Conservation (phyloP, 768 basidiomycete species). For the Amanita exitialis region DNA sequence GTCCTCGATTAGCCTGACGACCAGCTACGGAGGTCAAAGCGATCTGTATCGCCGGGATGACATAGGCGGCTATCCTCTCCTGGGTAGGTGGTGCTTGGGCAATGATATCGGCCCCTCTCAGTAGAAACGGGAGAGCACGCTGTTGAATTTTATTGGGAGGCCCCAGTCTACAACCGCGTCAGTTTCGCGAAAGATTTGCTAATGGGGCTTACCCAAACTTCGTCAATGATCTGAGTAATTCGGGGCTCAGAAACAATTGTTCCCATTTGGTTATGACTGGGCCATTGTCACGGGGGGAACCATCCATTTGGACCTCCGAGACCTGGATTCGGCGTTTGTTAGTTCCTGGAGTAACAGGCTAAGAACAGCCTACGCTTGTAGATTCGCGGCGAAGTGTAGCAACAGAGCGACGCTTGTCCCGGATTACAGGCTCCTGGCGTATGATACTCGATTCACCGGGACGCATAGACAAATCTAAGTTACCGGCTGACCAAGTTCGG, state of each 20-base stretch:
- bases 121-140: conserved; percentile 88
- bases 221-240: conserved; percentile 76
- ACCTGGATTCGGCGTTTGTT: conserved; percentile 25
- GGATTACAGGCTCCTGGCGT: conserved; percentile 30
- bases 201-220: conserved; percentile 78
- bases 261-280: conserved; percentile 95
- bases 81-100: conserved; percentile 98
- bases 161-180: conserved; percentile 53
- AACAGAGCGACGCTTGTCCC: conserved; percentile 73
- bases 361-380: conserved; percentile 41
- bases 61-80: conserved; percentile 95
- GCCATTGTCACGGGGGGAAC: conserved; percentile 57
- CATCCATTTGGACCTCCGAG: conserved; percentile 39
- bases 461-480: conserved; percentile 62
- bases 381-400: conserved; percentile 67
- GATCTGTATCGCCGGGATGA: conserved; percentile 83
- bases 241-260: conserved; percentile 76
- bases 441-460: conserved; percentile 33
- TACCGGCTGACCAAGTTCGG: conserved; percentile 82
- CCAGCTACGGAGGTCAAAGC: conserved; percentile 55
- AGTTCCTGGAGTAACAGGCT: not conserved
- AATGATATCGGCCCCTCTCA: conserved; percentile 92
- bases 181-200: not conserved
- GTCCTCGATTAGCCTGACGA: conserved; percentile 57
- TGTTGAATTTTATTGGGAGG: conserved; percentile 99